Evolutionary conservation across 441 rosid species (phyloP), one percentile per base, ranked within the genome.

Genomic region (Syzygium malaccense): DNA sequence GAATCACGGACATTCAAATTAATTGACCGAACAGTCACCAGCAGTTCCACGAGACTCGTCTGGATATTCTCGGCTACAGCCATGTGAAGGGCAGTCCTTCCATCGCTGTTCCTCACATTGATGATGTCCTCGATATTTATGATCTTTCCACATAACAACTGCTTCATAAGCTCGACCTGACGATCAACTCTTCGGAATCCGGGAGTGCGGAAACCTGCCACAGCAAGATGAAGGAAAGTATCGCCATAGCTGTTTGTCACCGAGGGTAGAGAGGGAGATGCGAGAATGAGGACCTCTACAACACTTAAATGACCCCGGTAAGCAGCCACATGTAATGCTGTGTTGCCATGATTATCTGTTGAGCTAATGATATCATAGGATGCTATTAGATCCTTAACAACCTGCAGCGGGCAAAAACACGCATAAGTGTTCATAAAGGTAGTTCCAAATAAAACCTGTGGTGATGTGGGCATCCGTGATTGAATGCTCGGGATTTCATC

Each of bases 191-290:
- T 93, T 57, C 91, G 96, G 88, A 98, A 98, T 26, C 99, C 98
- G 3, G 96, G 91, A 6, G 95, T 93, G 71, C 94, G 91, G 85
- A 97, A 97, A 86, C 97, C 97, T 18, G 97, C 94, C 54, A 98
- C 98, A 45, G 95, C 99, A 94, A 93, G 92, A 88, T 97, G 99
- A 88, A 98, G 96, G 88, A 95, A 97, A 79, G 99, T 95, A 91
- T 96, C 96, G 14, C 99, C 99, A 33, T 91, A 89, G 26, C 88
- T 88, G 92, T 98, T 98, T 32, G 91, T 92, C 28, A 55, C 20
- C 3, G 92, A 92, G 85, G 91, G 89, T 78, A 96, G 88, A 55
- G 93, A 89, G 25, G 95, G 94, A 89, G 94, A 91, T 89, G 92
- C 86, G 18, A 25, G 89, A 68, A 98, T 88, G 66, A 98, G 93